Percentiles rank a stretch among this genome's conserved stretches.
Evolutionary conservation across 148 eudicot genomes (phyloP).

Genomic region (Fagopyrum esculentum): DNA sequence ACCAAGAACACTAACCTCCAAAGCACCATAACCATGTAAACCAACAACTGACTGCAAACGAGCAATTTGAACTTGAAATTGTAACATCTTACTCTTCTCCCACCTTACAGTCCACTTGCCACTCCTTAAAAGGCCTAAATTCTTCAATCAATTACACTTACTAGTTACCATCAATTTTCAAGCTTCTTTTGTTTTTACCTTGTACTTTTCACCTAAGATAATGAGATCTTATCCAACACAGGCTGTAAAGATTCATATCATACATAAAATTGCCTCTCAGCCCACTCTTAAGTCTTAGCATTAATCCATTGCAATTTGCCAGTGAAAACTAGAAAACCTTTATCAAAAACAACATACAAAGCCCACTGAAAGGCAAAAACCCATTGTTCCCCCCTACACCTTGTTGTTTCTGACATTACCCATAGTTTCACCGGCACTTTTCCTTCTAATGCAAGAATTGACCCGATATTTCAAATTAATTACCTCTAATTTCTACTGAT

Average conservation of each 20-base stretch:
- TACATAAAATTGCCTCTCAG: background rate
- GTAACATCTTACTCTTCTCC: too few species aligned
- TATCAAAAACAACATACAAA: background rate
- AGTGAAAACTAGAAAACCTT: background rate
- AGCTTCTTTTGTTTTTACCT: background rate
- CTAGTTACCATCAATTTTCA: background rate
- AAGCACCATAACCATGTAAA: too few species aligned
- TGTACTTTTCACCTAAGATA: background rate
- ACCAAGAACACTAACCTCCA: too few species aligned
- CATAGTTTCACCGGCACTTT: background rate
- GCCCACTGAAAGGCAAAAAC: constrained; percentile 1
- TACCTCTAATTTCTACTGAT: background rate
- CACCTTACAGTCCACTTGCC: too few species aligned
- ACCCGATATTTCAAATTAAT: background rate
- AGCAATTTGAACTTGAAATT: too few species aligned
- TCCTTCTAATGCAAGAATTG: background rate
- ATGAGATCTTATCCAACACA: background rate
- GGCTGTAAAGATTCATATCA: constrained; percentile 4
- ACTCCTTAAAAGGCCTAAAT: too few species aligned
- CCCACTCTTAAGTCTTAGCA: background rate
- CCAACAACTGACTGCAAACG: too few species aligned
- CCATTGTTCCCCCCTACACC: background rate
- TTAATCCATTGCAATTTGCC: background rate
- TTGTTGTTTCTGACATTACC: background rate
- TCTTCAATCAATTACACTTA: too few species aligned